Percentiles rank a stretch among this genome's conserved stretches.
phyloP scores from a whole-genome alignment of 495 filamentous ascomycete species.

The Beverwykella pulmonaria region DNA sequence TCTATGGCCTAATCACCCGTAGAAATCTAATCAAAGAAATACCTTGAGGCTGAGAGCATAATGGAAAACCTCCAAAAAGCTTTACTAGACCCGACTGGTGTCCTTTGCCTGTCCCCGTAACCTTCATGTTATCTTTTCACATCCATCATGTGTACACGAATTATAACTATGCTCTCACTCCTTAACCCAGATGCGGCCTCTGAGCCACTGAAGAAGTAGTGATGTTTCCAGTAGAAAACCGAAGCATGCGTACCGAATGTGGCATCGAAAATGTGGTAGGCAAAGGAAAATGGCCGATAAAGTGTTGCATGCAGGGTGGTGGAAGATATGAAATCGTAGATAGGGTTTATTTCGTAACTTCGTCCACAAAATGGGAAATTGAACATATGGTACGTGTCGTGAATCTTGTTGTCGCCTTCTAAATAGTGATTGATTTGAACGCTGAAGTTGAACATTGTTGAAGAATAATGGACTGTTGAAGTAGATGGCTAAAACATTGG shows the following conservation, averaged over 20 bases:
- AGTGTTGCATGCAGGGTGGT: too few relatives aligned
- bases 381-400: background rate
- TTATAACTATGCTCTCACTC: too few relatives aligned
- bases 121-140: too few relatives aligned
- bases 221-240: too few relatives aligned
- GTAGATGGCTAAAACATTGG: background rate
- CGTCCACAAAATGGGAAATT: too few relatives aligned
- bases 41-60: background rate
- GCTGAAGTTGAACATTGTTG: background rate
- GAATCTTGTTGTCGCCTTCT: background rate
- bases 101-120: too few relatives aligned
- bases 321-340: background rate
- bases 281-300: background rate
- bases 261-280: background rate
- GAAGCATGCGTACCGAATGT: background rate
- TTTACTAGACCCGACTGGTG: too few relatives aligned
- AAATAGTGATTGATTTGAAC: background rate
- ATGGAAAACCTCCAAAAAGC: too few relatives aligned
- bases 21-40: background rate
- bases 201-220: too few relatives aligned
- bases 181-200: too few relatives aligned
- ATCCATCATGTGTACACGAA: too few relatives aligned
- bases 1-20: background rate
- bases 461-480: background rate
- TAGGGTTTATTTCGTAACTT: background rate